phyloP scores from a whole-genome alignment of 2,329 filamentous ascomycete species.

The Scedosporium dehoogii region DNA sequence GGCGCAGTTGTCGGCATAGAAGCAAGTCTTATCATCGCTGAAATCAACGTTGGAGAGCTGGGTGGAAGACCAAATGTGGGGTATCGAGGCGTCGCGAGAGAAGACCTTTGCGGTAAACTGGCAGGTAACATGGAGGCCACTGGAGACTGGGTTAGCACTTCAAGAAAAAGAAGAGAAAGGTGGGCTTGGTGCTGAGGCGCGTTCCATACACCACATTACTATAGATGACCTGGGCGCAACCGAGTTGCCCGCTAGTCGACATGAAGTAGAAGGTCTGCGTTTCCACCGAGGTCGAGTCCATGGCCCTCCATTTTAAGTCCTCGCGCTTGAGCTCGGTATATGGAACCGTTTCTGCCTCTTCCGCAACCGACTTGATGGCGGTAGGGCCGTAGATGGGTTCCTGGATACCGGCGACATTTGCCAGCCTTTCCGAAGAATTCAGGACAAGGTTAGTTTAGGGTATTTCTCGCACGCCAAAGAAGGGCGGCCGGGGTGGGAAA shows the following conservation, averaged over 20 bases:
- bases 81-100: conserved; percentile 60
- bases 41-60: conserved; percentile 72
- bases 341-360: conserved; percentile 66
- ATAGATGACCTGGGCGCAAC: conserved; percentile 86
- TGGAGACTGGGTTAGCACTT: conserved; percentile 27
- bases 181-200: neutral
- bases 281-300: conserved; percentile 84
- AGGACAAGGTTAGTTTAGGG: neutral
- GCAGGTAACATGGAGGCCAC: conserved; percentile 78
- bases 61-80: conserved; percentile 75
- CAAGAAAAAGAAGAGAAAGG: neutral
- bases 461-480: conserved; percentile 14
- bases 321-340: conserved; percentile 72
- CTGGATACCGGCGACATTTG: conserved; percentile 84
- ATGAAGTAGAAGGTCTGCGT: conserved; percentile 91
- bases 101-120: conserved; percentile 96
- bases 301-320: conserved; percentile 71
- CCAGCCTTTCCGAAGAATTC: conserved; percentile 36
- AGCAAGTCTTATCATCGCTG: conserved; percentile 70
- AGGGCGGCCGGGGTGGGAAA: neutral
- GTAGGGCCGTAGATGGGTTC: conserved; percentile 90
- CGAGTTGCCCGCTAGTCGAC: conserved; percentile 65
- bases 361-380: conserved; percentile 76
- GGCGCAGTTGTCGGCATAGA: conserved; percentile 79
- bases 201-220: conserved; percentile 80